phyloP scores from a whole-genome alignment of 1,139 yeast species.

The Candida freyschussii region DNA sequence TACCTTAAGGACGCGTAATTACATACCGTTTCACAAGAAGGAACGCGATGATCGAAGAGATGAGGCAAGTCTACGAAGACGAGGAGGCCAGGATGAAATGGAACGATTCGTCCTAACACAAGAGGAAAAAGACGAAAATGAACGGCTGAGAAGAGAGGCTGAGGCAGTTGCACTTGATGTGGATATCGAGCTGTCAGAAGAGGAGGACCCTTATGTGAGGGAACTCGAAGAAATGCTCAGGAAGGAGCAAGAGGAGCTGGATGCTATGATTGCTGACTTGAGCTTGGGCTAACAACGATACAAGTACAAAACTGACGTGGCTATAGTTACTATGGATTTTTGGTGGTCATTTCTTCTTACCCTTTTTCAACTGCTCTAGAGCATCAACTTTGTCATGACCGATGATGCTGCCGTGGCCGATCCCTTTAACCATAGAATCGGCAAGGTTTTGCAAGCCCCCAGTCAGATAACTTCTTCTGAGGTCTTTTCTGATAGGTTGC shows the following conservation, averaged over 20 bases:
- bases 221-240: constrained; percentile 15
- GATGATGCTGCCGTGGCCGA: constrained; percentile 62
- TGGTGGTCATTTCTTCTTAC: constrained; percentile 28
- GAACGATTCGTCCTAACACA: constrained; percentile 7
- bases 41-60: constrained; percentile 8
- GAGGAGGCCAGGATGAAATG: constrained; percentile 18
- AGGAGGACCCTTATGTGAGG: constrained; percentile 12
- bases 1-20: constrained; percentile 11
- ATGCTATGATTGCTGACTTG: constrained; percentile 10
- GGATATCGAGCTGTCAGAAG: constrained; percentile 4
- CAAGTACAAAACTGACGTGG: too few species aligned
- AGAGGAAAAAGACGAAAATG: constrained; percentile 5
- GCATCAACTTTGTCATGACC: constrained; percentile 73
- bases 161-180: constrained; percentile 3
- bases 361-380: constrained; percentile 52
- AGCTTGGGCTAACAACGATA: constrained; percentile 2
- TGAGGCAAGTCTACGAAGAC: constrained; percentile 5
- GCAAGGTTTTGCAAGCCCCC: constrained; percentile 84
- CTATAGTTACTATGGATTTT: too few species aligned
- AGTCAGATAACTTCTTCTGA: constrained; percentile 73
- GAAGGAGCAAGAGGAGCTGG: constrained; percentile 14
- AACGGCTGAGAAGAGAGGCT: constrained; percentile 8
- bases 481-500: constrained; percentile 61
- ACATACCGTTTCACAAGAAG: constrained; percentile 11
- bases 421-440: constrained; percentile 70